phyloP scores from a whole-genome alignment of 169 alveolate genomes.

The Sarcocystis neurona region DNA sequence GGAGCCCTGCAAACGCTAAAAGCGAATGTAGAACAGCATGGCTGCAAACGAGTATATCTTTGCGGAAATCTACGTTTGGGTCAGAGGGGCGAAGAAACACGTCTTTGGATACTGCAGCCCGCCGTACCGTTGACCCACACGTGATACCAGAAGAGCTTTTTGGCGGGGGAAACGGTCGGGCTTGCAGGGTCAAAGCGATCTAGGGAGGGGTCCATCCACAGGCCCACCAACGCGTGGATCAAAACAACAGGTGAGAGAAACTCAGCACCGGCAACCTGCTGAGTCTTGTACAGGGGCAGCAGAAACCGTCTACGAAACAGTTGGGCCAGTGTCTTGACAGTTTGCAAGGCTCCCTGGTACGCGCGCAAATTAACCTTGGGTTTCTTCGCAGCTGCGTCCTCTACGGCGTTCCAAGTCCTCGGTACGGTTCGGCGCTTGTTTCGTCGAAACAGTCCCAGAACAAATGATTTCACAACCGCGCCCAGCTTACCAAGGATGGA shows the following conservation, averaged over 20 bases:
- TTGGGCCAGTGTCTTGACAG: neutral
- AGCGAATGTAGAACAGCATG: neutral
- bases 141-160: slow-evolving; percentile 49
- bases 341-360: slow-evolving; percentile 54
- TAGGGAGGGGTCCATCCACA: slow-evolving; percentile 27
- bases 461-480: slow-evolving; percentile 24
- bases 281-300: neutral
- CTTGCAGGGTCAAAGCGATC: slow-evolving; percentile 3
- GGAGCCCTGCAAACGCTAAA: neutral
- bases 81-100: neutral
- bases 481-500: slow-evolving; percentile 1
- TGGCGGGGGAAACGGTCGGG: slow-evolving; percentile 41
- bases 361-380: neutral
- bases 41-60: neutral
- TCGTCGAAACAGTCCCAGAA: slow-evolving; percentile 31
- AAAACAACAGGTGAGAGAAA: neutral
- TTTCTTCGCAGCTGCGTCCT: neutral
- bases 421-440: slow-evolving; percentile 29
- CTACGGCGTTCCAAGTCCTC: slow-evolving; percentile 34
- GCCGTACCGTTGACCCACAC: slow-evolving; percentile 39
- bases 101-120: neutral
- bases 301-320: slow-evolving; percentile 34
- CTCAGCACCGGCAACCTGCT: neutral
- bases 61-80: neutral
- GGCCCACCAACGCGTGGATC: slow-evolving; percentile 29